Evolutionary conservation across 2,329 filamentous ascomycete species (phyloP), one percentile per base, ranked within the genome.

Genomic region (Penicillium sumatraense): DNA sequence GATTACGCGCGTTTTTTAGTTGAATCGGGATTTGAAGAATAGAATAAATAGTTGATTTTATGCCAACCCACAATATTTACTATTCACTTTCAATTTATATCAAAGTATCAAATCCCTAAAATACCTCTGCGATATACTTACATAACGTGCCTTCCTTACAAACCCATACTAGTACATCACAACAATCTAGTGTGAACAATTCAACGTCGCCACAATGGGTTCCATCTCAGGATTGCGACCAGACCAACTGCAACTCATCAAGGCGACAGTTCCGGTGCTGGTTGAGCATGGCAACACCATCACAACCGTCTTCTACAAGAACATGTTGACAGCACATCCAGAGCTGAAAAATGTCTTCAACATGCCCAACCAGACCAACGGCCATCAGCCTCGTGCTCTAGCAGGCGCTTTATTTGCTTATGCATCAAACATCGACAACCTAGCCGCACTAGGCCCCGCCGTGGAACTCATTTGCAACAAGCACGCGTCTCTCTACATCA

Each of bases 391-490:
- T 3, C 78, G 80, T n/a, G 89, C 89, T 2, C 82, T 93, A 6
- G 89, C 89, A 10, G 80, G 78, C 36, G 81, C 89, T 1, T 85
- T 92, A 44, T 85, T 88, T 61, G 86, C 84, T 60, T 92, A 90
- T 67, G 89, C 89, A 51, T 77, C 83, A 56, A 85, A 91, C 74
- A 89, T 91, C 70, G 84, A 88, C 71, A 81, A 91, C 67, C 80
- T 90, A 0, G 82, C 80, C 44, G 82, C 78, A 18, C 79, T 92
- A 4, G 71, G 71, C 11, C 79, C 82, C 0, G 78, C 81, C 0
- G 72, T 85, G 13, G 86, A 90, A 71, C 83, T 87, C 65, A 91
- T 93, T 61, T 89, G 86, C 70, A 84, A 91, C 70, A 91, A 91
- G 73, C 89, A 92, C 71, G 88, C 83, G 56, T 89, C 86, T 1